Evolutionary conservation across 2,329 filamentous ascomycete genomes (phyloP).

Genomic region (Penicillium sp.): DNA sequence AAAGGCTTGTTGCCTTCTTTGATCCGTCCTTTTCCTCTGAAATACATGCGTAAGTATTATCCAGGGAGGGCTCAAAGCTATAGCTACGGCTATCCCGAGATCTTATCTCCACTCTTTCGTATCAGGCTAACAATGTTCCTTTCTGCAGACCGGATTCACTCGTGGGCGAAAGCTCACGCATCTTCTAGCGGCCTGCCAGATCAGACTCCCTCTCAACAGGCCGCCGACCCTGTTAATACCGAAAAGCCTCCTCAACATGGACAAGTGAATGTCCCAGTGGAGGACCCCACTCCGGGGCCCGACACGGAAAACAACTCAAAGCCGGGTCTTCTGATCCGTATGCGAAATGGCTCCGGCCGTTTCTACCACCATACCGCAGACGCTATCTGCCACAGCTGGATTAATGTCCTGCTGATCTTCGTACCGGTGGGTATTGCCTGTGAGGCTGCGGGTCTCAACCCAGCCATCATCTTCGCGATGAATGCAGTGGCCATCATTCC

Average conservation of each 20-base stretch:
- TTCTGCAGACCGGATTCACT: slow-evolving; percentile 37
- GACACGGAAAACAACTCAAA: slow-evolving; percentile 24
- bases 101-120: not conserved
- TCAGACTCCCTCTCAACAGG: slow-evolving; percentile 1
- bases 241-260: slow-evolving; percentile 25
- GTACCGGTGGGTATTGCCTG: slow-evolving; percentile 44
- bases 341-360: slow-evolving; percentile 34
- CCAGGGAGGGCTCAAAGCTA: not conserved
- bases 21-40: slow-evolving; percentile 24
- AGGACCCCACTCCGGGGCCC: slow-evolving; percentile 20
- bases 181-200: slow-evolving; percentile 20
- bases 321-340: slow-evolving; percentile 27
- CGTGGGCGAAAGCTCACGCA: slow-evolving; percentile 45
- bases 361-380: slow-evolving; percentile 37
- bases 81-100: not conserved
- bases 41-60: slow-evolving; percentile 40
- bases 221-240: slow-evolving; percentile 4
- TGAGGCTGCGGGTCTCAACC: slow-evolving; percentile 47
- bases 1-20: slow-evolving; percentile 21
- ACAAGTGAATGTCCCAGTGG: slow-evolving; percentile 29
- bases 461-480: slow-evolving; percentile 68
- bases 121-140: slow-evolving; percentile 13
- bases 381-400: slow-evolving; percentile 42
- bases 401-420: slow-evolving; percentile 46
- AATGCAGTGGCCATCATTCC: slow-evolving; percentile 76